A percentile compares a stretch with the other conserved stretches of the same genome.
Evolutionary conservation across 2,329 filamentous ascomycete genomes (phyloP).

Genomic region (Fusarium sp.): DNA sequence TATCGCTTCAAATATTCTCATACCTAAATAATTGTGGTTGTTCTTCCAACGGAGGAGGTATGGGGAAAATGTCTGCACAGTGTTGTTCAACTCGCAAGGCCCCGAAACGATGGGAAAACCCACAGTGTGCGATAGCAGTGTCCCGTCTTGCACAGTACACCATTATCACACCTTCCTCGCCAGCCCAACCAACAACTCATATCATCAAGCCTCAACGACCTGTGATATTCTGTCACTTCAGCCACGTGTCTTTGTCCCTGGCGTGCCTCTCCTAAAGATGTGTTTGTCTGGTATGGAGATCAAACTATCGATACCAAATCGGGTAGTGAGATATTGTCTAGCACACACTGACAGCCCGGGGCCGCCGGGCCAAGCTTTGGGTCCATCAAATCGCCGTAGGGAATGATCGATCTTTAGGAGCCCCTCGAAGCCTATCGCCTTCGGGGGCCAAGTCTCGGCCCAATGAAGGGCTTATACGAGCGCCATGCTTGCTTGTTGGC

Average conservation of each 20-base stretch:
- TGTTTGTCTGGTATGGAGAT: slow-evolving; percentile 14
- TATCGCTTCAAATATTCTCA: background rate
- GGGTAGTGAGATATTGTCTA: background rate
- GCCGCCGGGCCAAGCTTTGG: background rate
- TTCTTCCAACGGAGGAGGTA: background rate
- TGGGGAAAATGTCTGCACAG: background rate
- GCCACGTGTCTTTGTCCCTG: background rate
- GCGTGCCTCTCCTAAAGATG: background rate
- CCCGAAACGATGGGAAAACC: background rate
- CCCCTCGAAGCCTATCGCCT: background rate
- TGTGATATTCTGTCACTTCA: background rate
- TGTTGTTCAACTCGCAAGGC: background rate
- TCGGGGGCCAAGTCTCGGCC: background rate
- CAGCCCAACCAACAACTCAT: background rate
- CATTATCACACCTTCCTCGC: background rate
- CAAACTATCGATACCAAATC: background rate
- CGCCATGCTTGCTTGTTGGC: background rate
- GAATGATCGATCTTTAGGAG: background rate
- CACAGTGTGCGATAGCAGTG: background rate
- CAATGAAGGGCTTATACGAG: background rate
- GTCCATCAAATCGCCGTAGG: background rate
- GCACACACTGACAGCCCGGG: background rate
- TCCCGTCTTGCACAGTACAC: background rate
- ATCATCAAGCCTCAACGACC: background rate
- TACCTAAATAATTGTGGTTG: background rate